Percentiles rank a stretch among this genome's conserved stretches.
Conservation (phyloP, 768 basidiomycete genomes). For the Thelephora aurantiotincta region DNA sequence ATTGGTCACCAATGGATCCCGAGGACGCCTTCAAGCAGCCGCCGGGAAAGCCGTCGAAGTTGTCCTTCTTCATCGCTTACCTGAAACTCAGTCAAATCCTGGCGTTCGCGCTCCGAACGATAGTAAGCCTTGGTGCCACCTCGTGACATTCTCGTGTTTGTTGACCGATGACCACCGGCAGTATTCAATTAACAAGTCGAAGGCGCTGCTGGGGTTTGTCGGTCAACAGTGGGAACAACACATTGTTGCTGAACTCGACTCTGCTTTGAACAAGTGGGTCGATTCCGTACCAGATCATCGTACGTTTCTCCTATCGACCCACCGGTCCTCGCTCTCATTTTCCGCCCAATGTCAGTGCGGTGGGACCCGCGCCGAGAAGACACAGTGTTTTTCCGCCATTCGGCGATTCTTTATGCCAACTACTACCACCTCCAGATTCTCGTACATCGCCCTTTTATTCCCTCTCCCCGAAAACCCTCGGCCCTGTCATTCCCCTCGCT, state of each 20-base stretch:
- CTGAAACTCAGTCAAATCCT: conserved; percentile 57
- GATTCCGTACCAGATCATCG: conserved; percentile 54
- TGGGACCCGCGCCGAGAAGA: conserved; percentile 31
- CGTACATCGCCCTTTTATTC: conserved; percentile 40
- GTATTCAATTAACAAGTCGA: conserved; percentile 64
- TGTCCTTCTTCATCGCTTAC: conserved; percentile 49
- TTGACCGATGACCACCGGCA: conserved; percentile 12
- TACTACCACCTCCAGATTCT: conserved; percentile 47
- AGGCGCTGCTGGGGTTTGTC: conserved; percentile 36
- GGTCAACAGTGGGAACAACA: conserved; percentile 39
- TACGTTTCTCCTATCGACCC: conserved; percentile 19
- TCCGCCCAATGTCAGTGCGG: conserved; percentile 13
- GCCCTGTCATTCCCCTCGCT: conserved; percentile 32
- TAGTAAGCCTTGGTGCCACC: conserved; percentile 29
- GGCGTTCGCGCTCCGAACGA: conserved; percentile 52
- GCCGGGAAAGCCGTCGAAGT: conserved; percentile 34
- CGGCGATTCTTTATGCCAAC: conserved; percentile 36
- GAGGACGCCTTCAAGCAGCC: conserved; percentile 53
- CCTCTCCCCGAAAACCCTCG: conserved; percentile 24
- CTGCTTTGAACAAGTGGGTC: conserved; percentile 59
- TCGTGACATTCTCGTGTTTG: conserved; percentile 1
- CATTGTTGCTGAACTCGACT: conserved; percentile 52
- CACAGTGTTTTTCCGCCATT: conserved; percentile 36
- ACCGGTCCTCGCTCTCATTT: background rate
- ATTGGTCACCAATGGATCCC: conserved; percentile 51